A percentile compares a stretch with the other conserved stretches of the same genome.
Evolutionary conservation across 345 rosid species (phyloP).

Genomic region (Gossypium rotundifolium): DNA sequence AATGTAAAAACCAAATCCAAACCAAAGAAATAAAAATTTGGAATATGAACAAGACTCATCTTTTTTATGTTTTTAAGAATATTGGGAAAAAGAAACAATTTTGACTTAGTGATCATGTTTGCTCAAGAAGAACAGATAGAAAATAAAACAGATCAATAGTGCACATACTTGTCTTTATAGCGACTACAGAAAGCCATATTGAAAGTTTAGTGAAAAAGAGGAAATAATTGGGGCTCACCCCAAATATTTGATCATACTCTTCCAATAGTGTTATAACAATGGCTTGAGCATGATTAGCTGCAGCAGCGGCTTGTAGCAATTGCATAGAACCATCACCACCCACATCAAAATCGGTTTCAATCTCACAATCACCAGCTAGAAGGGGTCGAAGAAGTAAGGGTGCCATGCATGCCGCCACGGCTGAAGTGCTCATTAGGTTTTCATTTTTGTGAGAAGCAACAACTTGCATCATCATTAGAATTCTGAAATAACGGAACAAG

Average conservation of each 20-base stretch:
- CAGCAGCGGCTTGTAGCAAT: conserved; percentile 96
- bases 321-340: conserved; percentile 93
- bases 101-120: neutral
- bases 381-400: conserved; percentile 98
- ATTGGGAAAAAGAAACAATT: neutral
- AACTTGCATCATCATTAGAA: conserved; percentile 84
- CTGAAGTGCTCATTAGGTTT: conserved; percentile 94
- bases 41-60: no score
- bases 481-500: conserved; percentile 47
- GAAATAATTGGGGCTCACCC: conserved; percentile 47
- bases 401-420: conserved; percentile 99
- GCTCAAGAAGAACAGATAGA: neutral
- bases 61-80: no score
- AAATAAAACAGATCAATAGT: neutral
- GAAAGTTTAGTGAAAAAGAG: neutral
- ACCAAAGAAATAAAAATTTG: neutral
- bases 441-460: conserved; percentile 69
- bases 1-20: conserved; percentile 15
- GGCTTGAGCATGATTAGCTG: conserved; percentile 99
- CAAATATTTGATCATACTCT: conserved; percentile 79
- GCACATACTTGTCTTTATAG: neutral
- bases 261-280: conserved; percentile 86
- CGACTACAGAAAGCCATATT: conserved; percentile 6
- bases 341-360: conserved; percentile 82
- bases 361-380: conserved; percentile 91